These are phyloP conservation scores for Globisporangium radiosum DNA, from an alignment of 352 stramenopile species.

Conservation along the genomic window DNA sequence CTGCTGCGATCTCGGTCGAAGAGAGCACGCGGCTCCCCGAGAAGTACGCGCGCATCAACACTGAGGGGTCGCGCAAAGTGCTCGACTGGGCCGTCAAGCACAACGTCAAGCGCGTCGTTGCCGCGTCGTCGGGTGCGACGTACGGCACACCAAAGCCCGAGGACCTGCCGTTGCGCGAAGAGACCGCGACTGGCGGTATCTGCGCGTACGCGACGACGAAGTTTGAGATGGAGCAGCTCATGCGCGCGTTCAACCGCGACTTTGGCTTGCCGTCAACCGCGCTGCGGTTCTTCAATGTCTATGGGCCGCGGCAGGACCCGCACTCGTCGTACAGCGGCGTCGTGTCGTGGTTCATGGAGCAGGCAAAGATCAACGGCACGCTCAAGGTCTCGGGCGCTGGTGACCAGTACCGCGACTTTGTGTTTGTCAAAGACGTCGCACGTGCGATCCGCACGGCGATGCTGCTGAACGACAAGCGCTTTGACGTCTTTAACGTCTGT, in stretches of 20 bases:
- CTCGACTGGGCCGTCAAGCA: conserved; percentile 73
- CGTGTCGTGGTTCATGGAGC: conserved; percentile 85
- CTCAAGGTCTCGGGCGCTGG: conserved; percentile 74
- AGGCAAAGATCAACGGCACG: conserved; percentile 76
- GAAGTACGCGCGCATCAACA: conserved; percentile 84
- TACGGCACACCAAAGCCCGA: conserved; percentile 63
- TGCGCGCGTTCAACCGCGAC: conserved; percentile 61
- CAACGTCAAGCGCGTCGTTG: conserved; percentile 71
- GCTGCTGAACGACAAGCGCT: conserved; percentile 54
- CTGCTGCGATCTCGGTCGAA: conserved; percentile 79
- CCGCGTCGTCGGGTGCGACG: conserved; percentile 68
- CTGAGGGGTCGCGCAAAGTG: conserved; percentile 76
- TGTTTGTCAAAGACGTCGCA: conserved; percentile 82
- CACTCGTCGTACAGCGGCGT: conserved; percentile 82
- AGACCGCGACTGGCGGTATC: conserved; percentile 69
- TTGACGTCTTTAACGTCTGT: conserved; percentile 84
- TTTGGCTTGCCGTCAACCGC: conserved; percentile 69
- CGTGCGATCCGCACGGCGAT: conserved; percentile 76
- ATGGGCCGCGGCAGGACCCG: conserved; percentile 72
- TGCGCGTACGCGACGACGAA: conserved; percentile 80
- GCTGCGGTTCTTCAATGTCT: conserved; percentile 84
- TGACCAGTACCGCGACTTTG: conserved; percentile 81
- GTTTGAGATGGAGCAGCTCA: conserved; percentile 80
- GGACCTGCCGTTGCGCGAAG: conserved; percentile 66
- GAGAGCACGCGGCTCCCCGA: conserved; percentile 79